Base-by-base conservation (phyloP, 768 basidiomycete genomes). In the Rhizopogon rudus region DNA sequence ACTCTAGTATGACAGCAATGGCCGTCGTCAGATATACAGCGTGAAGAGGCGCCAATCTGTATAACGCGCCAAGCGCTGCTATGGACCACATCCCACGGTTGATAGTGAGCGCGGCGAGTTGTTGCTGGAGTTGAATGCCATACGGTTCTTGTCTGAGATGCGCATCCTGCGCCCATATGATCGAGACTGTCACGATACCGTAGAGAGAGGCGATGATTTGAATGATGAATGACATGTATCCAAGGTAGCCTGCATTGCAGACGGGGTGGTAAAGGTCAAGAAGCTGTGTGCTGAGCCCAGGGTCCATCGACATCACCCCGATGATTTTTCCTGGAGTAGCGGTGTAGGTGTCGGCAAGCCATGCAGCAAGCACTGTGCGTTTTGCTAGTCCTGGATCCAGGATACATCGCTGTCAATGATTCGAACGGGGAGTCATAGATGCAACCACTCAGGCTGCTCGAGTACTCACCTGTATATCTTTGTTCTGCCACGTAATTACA, bases 401-500 rank as follows among this genome's bases (percentile, higher is more conserved):
- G 6, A 22, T 48, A 33, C 7, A 20, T 31, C 20, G 8, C 13
- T 4, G 8, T 49, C 46, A 37, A 37, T n/a, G 20, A 20, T 20
- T 49, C 33, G 20, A 49, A 49, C 33, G 1, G 33, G 8, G 20
- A 49, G 7, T 8, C 33, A 49, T 37, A 13, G 20, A 49, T 20
- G 46, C 1, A 49, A 35, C 8, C 14, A 35, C 12, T 35, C 35
- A 9, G 9, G 31, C 9, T 4, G 25, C 25, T 9, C 31, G 8
- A 35, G 10, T 35, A 35, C 46, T 49, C 14, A 49, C 46, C 46
- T 22, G 46, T 49, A 16, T 49, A 49, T 14, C 46, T 35, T 37
- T 49, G 46, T n/a, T 49, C 46, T 49, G 46, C 46, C 20, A 49
- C 46, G 35, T 49, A 49, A 49, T 49, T 49, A 49, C 46, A 49